Evolutionary conservation across 23 red algal genomes (phyloP).

Genomic region (Gracilaria vermiculophylla): DNA sequence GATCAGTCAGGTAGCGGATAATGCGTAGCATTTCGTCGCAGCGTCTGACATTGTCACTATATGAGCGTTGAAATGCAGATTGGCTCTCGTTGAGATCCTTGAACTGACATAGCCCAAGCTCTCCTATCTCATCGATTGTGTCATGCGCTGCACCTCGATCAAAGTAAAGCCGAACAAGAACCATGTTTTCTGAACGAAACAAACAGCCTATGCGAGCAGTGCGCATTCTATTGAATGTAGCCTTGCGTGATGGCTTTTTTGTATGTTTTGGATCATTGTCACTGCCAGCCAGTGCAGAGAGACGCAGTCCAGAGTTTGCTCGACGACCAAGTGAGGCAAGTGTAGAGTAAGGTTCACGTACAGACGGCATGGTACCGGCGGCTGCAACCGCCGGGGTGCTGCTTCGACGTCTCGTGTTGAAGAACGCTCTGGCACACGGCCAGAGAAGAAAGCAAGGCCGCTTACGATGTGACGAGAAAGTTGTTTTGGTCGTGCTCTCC

Average conservation of each 20-base stretch:
- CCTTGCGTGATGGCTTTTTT: constrained; percentile 11
- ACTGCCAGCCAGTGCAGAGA: constrained; percentile 24
- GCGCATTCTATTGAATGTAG: constrained; percentile 27
- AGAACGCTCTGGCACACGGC: constrained; percentile 33
- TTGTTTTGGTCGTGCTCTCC: not conserved
- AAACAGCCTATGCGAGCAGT: constrained; percentile 59
- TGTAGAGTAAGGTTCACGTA: constrained; percentile 61
- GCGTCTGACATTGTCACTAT: constrained; percentile 71
- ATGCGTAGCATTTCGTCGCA: constrained; percentile 94
- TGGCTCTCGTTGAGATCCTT: constrained; percentile 85
- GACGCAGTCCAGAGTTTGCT: constrained; percentile 59
- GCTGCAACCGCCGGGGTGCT: constrained; percentile 62
- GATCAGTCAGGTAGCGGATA: constrained; percentile 70
- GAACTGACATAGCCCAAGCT: constrained; percentile 78
- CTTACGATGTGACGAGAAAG: not conserved
- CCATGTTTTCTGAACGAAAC: constrained; percentile 95
- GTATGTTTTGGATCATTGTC: constrained; percentile 18
- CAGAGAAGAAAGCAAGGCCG: constrained; percentile 6
- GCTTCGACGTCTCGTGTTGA: constrained; percentile 65
- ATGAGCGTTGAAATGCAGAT: constrained; percentile 87
- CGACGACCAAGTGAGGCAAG: constrained; percentile 64
- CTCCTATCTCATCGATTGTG: constrained; percentile 87
- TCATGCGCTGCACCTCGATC: constrained; percentile 86
- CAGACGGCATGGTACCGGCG: constrained; percentile 63
- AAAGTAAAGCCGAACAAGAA: constrained; percentile 86